phyloP scores from a whole-genome alignment of 1,139 yeast genomes.

The Zygoascus meyerae region DNA sequence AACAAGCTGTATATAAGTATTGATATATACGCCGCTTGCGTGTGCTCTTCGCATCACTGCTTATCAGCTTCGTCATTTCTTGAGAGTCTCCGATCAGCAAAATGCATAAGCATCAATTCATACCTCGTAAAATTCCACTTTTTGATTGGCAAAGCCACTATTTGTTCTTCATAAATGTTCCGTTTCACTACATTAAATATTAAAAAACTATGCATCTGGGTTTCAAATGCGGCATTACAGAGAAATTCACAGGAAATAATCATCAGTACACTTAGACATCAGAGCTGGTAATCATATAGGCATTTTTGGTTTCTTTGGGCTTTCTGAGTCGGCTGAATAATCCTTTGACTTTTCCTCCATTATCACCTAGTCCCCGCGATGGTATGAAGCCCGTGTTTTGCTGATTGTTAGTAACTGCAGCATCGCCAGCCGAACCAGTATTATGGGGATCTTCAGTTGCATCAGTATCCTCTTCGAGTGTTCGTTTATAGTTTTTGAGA shows the following conservation, averaged over 20 bases:
- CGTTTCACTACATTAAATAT: not conserved
- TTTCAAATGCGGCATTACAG: not conserved
- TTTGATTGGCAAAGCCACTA: too few relatives aligned
- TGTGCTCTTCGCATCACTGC: too few relatives aligned
- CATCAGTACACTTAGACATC: conserved; percentile 14
- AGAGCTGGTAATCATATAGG: conserved; percentile 26
- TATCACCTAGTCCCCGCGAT: conserved; percentile 21
- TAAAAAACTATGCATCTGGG: not conserved
- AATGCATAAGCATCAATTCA: too few relatives aligned
- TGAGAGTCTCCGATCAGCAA: too few relatives aligned
- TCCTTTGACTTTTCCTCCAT: conserved; percentile 21
- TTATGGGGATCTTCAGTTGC: not conserved
- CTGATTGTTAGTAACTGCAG: conserved; percentile 8
- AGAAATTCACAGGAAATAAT: not conserved
- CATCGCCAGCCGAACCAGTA: conserved; percentile 10
- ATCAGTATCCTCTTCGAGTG: not conserved
- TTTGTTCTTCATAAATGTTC: not conserved
- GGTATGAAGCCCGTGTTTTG: conserved; percentile 18
- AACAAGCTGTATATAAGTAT: too few relatives aligned
- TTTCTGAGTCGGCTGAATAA: conserved; percentile 26
- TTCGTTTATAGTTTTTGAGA: conserved; percentile 4
- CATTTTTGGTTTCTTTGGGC: conserved; percentile 19
- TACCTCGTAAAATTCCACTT: too few relatives aligned
- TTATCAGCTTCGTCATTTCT: too few relatives aligned
- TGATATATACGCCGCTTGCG: too few relatives aligned